Conservation (phyloP, 2,329 filamentous ascomycete genomes). For the Curvularia spicifera region DNA sequence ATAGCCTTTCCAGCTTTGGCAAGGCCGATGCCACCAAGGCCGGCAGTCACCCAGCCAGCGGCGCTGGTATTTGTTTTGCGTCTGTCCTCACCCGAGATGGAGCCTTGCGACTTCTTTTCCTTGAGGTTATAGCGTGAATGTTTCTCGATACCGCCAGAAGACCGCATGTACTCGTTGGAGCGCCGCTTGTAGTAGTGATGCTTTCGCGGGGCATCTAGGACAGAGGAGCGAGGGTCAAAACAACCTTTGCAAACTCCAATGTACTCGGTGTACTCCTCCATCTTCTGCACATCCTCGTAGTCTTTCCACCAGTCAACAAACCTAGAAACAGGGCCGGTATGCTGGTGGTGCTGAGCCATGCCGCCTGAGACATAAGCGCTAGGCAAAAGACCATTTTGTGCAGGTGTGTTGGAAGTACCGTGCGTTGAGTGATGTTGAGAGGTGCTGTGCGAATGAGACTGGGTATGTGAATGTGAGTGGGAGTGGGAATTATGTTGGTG, state of each 20-base stretch:
- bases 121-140: conserved; percentile 59
- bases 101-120: conserved; percentile 41
- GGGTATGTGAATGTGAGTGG: conserved; percentile 44
- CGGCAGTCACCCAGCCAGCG: conserved; percentile 60
- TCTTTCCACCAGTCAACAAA: conserved; percentile 68
- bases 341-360: conserved; percentile 59
- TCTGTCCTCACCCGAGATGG: conserved; percentile 41
- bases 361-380: conserved; percentile 40
- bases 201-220: conserved; percentile 64
- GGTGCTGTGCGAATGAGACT: conserved; percentile 25
- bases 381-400: conserved; percentile 25
- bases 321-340: conserved; percentile 62
- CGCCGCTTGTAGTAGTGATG: conserved; percentile 60
- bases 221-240: conserved; percentile 65
- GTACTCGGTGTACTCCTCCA: conserved; percentile 71
- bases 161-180: conserved; percentile 53
- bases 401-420: conserved; percentile 38
- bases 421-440: conserved; percentile 38
- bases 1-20: conserved; percentile 61
- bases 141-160: conserved; percentile 63
- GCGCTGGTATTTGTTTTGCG: conserved; percentile 53
- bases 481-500: conserved; percentile 51
- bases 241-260: conserved; percentile 71
- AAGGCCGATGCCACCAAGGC: conserved; percentile 61
- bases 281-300: conserved; percentile 68